These are phyloP conservation scores for Bipolaris gigantea DNA, from an alignment of 2,329 filamentous ascomycete genomes.

Conservation along the genomic window DNA sequence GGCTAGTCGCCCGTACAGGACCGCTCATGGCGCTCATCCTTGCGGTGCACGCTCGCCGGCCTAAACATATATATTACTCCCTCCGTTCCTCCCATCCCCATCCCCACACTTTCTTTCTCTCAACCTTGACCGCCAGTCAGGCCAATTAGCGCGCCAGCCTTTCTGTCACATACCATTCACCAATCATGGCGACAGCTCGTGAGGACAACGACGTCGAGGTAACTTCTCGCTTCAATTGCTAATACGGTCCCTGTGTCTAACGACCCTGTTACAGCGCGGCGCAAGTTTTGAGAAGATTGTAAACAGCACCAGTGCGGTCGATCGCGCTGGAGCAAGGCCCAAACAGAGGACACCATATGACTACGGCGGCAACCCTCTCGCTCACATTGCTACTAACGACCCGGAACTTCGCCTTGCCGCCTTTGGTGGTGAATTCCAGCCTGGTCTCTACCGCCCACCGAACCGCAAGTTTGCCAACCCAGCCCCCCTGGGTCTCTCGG, in stretches of 20 bases:
- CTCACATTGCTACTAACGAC: constrained; percentile 54
- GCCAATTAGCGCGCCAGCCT: not conserved
- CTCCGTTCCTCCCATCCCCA: constrained; percentile 35
- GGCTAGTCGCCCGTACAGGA: constrained; percentile 25
- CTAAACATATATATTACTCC: constrained; percentile 41
- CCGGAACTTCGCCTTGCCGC: constrained; percentile 50
- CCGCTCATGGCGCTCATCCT: constrained; percentile 35
- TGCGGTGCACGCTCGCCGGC: constrained; percentile 21
- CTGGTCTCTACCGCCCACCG: constrained; percentile 51
- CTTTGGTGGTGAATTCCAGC: constrained; percentile 58
- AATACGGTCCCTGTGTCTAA: constrained; percentile 9
- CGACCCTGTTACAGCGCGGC: constrained; percentile 20
- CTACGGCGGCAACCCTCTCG: constrained; percentile 56
- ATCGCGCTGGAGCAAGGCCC: constrained; percentile 40
- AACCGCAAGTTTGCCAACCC: constrained; percentile 60
- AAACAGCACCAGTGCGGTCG: constrained; percentile 41
- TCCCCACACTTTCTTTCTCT: constrained; percentile 28
- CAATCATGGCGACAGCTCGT: constrained; percentile 49
- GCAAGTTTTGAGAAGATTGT: constrained; percentile 29
- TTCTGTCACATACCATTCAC: not conserved
- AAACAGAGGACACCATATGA: constrained; percentile 52
- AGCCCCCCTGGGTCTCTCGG: constrained; percentile 62
- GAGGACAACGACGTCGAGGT: constrained; percentile 42
- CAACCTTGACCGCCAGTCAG: constrained; percentile 1
- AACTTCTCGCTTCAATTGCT: constrained; percentile 10